Base-by-base conservation (phyloP, 2,329 filamentous ascomycete genomes). In the Knoxdaviesia capensis region DNA sequence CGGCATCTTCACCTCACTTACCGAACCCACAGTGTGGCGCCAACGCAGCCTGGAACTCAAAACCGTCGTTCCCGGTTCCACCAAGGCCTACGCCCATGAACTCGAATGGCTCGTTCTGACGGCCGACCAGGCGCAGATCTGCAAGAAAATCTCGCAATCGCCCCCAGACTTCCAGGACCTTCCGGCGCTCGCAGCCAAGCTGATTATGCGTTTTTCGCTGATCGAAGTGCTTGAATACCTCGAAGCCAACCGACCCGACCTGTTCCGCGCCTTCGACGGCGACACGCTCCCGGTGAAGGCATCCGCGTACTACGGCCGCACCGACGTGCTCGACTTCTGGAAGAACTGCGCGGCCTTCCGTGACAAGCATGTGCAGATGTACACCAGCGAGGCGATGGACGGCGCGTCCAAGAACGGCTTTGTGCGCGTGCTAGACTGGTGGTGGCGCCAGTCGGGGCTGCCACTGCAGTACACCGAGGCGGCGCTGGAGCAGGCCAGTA, bases 271-370 rank as follows among this genome's bases (percentile, higher is more conserved):
- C 3, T 90, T 87, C 31, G 87, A 87, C 54, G 82, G 83, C 38
- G 82, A 82, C 37, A 79, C 86, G 38, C 69, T 94, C 3, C 85
- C 87, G 0, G 87, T 84, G 49, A 90, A 90, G 54, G 86, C 86
- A 0, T 93, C 85, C 2, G 77, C 79, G 2, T 81, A 87, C 47
- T 94, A 90, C 54, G 84, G 83, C 39, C 79, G 83, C 41, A 77
- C 75, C 1, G 81, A 86, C 45, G 81, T 96, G 32, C 65, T 96
- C 6, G 82, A 90, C 48, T 94, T 87, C 73, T 96, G 88, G 88
- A 77, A 77, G 41, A 80, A 80, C 32, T 87, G 82, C 9, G 75
- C 78, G 0, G 83, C 78, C 8, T 88, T 94, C 48, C 66, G 85
- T 3, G 83, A 81, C 46, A 87, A 88, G 54, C 83, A 92, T 53